Base-by-base conservation (phyloP, 202 grass and related monocot species). In the Sporobolus alterniflorus region DNA sequence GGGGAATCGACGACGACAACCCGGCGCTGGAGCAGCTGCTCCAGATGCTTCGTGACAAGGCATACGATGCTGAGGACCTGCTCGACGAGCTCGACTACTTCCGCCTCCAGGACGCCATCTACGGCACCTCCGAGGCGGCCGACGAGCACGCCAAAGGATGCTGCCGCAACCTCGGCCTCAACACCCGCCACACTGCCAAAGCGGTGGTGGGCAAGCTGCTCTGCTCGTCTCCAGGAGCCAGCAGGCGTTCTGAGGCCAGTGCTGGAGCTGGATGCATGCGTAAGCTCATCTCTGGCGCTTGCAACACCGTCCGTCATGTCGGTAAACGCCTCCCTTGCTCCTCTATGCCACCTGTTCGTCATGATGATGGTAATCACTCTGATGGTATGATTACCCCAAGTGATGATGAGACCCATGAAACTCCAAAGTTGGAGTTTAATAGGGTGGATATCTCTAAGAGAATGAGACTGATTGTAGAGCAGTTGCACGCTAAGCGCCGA, bases 1-100 rank as follows among this genome's bases (percentile, higher is more conserved):
- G n/a, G n/a, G n/a, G n/a, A n/a, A n/a, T n/a, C n/a, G n/a, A 80
- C 16, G 69, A 67, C 0, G 1, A 29, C 1, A 89, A 11, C 81
- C 11, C 71, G 0, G 51, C 67, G 0, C 74, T 25, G 14, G 40
- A 76, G 68, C n/a, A 82, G 1, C 33, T 90, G 9, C 40, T 30
- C 0, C 59, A 64, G 43, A 41, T 93, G 39, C 83, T 90, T 24
- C 73, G 48, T 11, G 33, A 16, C 17, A 75, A 7, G 0, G 80
- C 78, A 3, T 88, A 88, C 6, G 20, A 26, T 0, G 88, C 82
- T 0, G 91, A 94, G 7, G 78, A 88, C 25, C 69, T 89, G 67
- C 75, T 94, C 0, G 91, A 94, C 26, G 91, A 94, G 74, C 59
- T 94, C 3, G 88, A 94, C 14, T 94, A 88, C 47, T 49, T 49